Evolutionary conservation across 768 basidiomycete genomes (phyloP).

Genomic region (Lentinula sp.): DNA sequence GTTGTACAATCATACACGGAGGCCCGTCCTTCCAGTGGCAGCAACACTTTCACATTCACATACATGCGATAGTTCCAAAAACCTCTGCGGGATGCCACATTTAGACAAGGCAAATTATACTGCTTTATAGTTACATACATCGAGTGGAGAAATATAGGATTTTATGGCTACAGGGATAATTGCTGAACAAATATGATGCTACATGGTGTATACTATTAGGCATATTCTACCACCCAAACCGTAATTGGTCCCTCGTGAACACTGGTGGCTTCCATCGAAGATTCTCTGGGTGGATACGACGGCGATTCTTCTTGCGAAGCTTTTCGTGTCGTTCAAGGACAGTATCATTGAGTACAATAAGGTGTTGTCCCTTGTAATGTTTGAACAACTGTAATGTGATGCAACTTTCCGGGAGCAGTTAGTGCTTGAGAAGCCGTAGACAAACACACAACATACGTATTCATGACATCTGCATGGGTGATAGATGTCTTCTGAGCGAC

Average conservation of each 20-base stretch:
- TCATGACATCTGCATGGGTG: conserved; percentile 95
- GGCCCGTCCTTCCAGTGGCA: neutral
- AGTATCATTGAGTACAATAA: conserved; percentile 86
- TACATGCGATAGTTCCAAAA: neutral
- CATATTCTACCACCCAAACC: conserved; percentile 54
- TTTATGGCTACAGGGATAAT: neutral
- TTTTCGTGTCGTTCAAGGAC: conserved; percentile 91
- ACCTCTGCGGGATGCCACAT: neutral
- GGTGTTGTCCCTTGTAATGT: conserved; percentile 91
- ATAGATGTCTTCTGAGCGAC: conserved; percentile 95
- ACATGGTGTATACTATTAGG: neutral
- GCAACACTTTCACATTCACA: neutral
- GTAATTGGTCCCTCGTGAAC: conserved; percentile 84
- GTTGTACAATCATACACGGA: neutral
- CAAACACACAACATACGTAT: conserved; percentile 69
- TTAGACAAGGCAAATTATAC: neutral
- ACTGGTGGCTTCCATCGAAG: conserved; percentile 95
- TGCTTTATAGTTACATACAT: neutral
- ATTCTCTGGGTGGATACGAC: conserved; percentile 72
- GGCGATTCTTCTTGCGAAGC: conserved; percentile 67
- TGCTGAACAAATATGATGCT: neutral
- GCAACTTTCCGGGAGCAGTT: conserved; percentile 50
- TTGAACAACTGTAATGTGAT: conserved; percentile 93
- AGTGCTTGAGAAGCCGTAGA: conserved; percentile 6
- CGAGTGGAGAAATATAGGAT: neutral